A percentile compares a stretch with the other conserved stretches of the same genome.
phyloP scores from a whole-genome alignment of 73 alveolate genomes.

The Loxodes magnus region DNA sequence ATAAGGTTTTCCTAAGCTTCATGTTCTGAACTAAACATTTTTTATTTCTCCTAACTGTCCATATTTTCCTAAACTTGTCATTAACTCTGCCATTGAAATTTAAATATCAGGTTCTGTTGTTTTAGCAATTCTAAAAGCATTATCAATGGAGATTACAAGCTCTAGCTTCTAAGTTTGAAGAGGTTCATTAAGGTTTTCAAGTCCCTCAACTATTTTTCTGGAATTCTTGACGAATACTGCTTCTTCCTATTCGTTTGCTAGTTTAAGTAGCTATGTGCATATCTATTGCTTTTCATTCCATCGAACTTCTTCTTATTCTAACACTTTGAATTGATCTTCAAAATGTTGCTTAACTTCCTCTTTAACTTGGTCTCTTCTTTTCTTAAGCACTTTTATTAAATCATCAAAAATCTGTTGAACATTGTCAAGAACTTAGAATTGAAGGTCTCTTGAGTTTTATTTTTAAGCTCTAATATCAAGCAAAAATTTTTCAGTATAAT shows the following conservation, averaged over 20 bases:
- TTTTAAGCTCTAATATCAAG: constrained; percentile 1
- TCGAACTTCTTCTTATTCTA: background rate
- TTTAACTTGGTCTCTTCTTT: background rate
- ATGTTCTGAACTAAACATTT: background rate
- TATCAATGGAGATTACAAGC: constrained; percentile 1
- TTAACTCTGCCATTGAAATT: background rate
- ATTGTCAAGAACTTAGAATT: background rate
- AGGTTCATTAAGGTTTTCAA: background rate
- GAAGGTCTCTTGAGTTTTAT: background rate
- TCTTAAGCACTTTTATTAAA: background rate
- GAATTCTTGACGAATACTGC: background rate
- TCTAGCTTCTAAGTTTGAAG: background rate
- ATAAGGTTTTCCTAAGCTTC: no score
- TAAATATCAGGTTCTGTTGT: background rate
- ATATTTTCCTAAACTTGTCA: background rate
- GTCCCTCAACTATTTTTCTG: background rate
- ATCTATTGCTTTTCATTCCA: constrained; percentile 9
- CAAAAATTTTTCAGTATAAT: constrained; percentile 5
- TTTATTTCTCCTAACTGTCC: constrained; percentile 12
- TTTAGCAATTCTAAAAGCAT: background rate
- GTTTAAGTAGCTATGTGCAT: background rate
- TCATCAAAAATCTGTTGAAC: background rate
- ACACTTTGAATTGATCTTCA: background rate
- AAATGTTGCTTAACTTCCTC: background rate
- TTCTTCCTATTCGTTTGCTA: background rate